These are phyloP conservation scores for Viola pubescens DNA, from an alignment of 441 rosid genomes.

Conservation along the genomic window DNA sequence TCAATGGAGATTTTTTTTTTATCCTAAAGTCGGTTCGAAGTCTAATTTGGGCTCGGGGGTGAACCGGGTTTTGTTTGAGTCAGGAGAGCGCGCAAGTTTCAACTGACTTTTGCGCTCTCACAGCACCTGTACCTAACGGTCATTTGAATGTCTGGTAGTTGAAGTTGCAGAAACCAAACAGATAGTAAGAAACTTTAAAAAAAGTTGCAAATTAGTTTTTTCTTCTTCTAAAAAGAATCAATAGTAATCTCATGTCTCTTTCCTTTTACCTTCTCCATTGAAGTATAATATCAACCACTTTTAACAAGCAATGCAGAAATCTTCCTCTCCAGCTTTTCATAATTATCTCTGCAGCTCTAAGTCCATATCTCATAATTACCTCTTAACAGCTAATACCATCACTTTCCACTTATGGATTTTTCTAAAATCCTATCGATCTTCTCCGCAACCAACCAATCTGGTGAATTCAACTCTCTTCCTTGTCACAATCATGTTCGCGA, in stretches of 20 bases:
- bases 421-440: constrained; percentile 27
- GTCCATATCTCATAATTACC: too few relatives aligned
- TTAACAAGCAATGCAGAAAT: too few relatives aligned
- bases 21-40: too few relatives aligned
- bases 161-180: constrained; percentile 11
- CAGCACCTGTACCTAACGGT: constrained; percentile 40
- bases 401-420: constrained; percentile 31
- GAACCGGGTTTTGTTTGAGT: not conserved
- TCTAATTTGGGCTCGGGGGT: too few relatives aligned
- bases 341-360: too few relatives aligned
- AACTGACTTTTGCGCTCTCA: not conserved
- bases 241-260: not conserved
- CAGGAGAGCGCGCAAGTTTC: not conserved
- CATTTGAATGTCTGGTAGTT: constrained; percentile 44
- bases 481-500: constrained; percentile 20
- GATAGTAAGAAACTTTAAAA: not conserved
- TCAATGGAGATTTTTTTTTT: too few relatives aligned
- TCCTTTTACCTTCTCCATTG: too few relatives aligned
- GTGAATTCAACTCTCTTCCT: constrained; percentile 16
- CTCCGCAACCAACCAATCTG: constrained; percentile 4
- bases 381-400: not conserved
- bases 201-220: too few relatives aligned
- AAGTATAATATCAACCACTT: too few relatives aligned
- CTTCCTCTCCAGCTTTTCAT: too few relatives aligned
- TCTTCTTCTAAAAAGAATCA: not conserved